Conservation (phyloP, 1,139 yeast genomes). For the Hansenula lynferdii region DNA sequence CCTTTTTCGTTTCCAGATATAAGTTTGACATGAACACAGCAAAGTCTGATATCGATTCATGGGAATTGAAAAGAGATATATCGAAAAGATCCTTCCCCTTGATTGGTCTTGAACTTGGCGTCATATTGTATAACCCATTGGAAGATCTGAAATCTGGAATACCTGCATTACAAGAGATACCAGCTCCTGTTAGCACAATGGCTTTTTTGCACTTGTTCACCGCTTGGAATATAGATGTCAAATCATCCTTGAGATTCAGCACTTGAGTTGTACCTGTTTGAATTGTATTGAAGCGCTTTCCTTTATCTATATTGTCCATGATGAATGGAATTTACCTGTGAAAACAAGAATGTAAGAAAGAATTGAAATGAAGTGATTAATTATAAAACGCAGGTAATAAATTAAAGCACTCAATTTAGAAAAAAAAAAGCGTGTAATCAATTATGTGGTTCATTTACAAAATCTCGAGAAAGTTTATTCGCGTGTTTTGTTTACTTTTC, state of each 20-base stretch:
- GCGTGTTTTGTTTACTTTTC: neutral
- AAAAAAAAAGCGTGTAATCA: no score
- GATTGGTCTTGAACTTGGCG: slow-evolving; percentile 53
- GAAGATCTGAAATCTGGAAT: slow-evolving; percentile 90
- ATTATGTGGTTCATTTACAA: no score
- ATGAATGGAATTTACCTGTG: no score
- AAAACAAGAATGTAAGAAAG: no score
- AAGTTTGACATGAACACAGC: slow-evolving; percentile 55
- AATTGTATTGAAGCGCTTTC: no score
- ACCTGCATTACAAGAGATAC: slow-evolving; percentile 94
- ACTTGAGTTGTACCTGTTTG: neutral
- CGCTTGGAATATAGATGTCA: neutral
- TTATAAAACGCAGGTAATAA: no score
- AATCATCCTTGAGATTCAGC: neutral
- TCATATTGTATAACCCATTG: slow-evolving; percentile 77
- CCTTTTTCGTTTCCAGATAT: slow-evolving; percentile 55
- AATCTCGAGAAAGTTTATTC: neutral
- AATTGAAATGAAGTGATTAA: no score
- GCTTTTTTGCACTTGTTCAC: slow-evolving; percentile 35
- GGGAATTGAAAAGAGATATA: slow-evolving; percentile 69
- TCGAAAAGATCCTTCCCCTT: slow-evolving; percentile 90
- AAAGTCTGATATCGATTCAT: slow-evolving; percentile 53
- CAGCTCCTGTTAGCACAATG: slow-evolving; percentile 83
- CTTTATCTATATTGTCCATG: no score
- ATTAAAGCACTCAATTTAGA: no score